phyloP scores from a whole-genome alignment of 805 yeast genomes.

The Blastobotrys parvus region DNA sequence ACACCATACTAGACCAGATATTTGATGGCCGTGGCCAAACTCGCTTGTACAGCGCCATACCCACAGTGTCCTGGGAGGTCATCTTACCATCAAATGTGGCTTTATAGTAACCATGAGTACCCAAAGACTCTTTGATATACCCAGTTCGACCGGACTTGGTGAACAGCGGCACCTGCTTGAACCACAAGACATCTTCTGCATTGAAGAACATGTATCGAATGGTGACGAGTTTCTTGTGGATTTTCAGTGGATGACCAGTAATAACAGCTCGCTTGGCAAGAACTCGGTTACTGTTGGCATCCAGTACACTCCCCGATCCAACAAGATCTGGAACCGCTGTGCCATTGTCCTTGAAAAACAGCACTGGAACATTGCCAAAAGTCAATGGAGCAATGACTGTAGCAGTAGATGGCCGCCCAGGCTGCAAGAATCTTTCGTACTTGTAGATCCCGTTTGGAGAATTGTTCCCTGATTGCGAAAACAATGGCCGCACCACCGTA shows the following conservation, averaged over 20 bases:
- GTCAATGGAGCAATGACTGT: conserved; percentile 82
- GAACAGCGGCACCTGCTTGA: conserved; percentile 84
- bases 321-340: conserved; percentile 49
- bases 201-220: conserved; percentile 96
- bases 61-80: conserved; percentile 86
- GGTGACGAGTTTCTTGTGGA: conserved; percentile 86
- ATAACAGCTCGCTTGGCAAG: conserved; percentile 80
- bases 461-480: conserved; percentile 62
- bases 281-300: conserved; percentile 76
- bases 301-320: conserved; percentile 85
- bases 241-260: conserved; percentile 93
- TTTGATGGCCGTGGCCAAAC: conserved; percentile 64
- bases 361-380: conserved; percentile 70
- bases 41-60: conserved; percentile 88
- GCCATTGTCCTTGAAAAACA: conserved; percentile 53
- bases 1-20: conserved; percentile 10
- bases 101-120: conserved; percentile 97
- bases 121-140: conserved; percentile 87
- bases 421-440: conserved; percentile 74
- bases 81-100: conserved; percentile 89
- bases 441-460: conserved; percentile 82
- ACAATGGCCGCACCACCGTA: conserved; percentile 70
- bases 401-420: conserved; percentile 66
- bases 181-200: conserved; percentile 78
- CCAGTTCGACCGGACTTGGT: conserved; percentile 93